Conservation (phyloP, 176 grass and related monocot genomes). For the Thalia dealbata region DNA sequence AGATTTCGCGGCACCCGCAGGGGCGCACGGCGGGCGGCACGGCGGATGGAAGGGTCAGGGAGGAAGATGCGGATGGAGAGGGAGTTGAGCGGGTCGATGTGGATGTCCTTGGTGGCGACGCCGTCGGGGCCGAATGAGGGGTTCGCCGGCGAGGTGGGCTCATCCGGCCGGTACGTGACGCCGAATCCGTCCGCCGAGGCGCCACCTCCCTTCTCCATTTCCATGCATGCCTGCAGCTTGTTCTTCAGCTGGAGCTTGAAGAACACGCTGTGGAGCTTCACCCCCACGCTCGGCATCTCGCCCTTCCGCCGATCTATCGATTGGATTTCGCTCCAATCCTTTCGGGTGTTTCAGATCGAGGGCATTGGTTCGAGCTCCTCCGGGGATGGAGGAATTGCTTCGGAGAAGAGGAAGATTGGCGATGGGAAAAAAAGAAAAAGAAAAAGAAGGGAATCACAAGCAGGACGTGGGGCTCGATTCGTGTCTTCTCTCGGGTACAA, state of each 20-base stretch:
- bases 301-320: not conserved
- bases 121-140: constrained; percentile 12
- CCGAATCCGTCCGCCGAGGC: not conserved
- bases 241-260: constrained; percentile 13
- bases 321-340: not conserved
- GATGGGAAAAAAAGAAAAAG: not conserved
- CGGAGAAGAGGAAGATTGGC: not conserved
- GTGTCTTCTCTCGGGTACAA: not conserved
- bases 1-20: not conserved
- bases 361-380: not conserved
- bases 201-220: not conserved
- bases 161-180: not conserved
- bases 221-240: constrained; percentile 6
- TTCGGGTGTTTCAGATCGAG: not conserved
- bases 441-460: not conserved
- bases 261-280: constrained; percentile 18
- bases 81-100: constrained; percentile 4
- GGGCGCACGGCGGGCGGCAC: not conserved
- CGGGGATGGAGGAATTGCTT: not conserved
- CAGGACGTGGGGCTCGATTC: not conserved
- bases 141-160: constrained; percentile 8
- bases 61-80: constrained; percentile 12
- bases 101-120: constrained; percentile 17
- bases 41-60: not conserved
- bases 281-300: constrained; percentile 11